phyloP scores from a whole-genome alignment of 2,329 filamentous ascomycete genomes.

The Neopestalotiopsis sp. region DNA sequence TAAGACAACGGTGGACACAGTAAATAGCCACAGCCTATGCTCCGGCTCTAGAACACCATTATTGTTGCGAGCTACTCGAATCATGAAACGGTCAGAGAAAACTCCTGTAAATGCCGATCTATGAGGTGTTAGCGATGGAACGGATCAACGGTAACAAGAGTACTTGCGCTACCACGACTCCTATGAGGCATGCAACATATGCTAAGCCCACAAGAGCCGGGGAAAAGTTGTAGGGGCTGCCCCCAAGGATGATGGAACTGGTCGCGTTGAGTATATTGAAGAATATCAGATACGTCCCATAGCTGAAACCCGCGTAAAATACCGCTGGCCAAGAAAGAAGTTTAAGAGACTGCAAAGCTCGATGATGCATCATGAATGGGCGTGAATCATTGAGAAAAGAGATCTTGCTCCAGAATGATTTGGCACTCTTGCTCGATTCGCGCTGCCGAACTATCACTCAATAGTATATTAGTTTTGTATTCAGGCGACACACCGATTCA shows the following conservation, averaged over 20 bases:
- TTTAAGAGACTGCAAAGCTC: constrained; percentile 41
- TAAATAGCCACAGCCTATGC: constrained; percentile 46
- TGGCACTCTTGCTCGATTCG: constrained; percentile 27
- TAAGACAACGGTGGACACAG: constrained; percentile 32
- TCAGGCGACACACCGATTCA: constrained; percentile 20
- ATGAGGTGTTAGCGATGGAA: not conserved
- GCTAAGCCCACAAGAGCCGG: constrained; percentile 44
- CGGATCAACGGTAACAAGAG: no score
- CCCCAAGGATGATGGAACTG: constrained; percentile 44
- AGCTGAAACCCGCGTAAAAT: constrained; percentile 47
- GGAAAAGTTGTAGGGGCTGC: constrained; percentile 42
- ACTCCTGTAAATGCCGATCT: constrained; percentile 37
- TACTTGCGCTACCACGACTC: constrained; percentile 35
- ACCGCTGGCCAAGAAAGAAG: constrained; percentile 47
- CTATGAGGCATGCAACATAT: constrained; percentile 43
- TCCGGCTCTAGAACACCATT: constrained; percentile 47
- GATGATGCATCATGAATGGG: constrained; percentile 43
- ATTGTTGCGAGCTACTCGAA: constrained; percentile 44
- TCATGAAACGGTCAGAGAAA: constrained; percentile 43
- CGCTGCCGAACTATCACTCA: not conserved
- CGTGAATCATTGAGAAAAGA: constrained; percentile 44
- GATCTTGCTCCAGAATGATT: constrained; percentile 48
- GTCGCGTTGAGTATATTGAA: constrained; percentile 51
- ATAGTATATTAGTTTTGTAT: not conserved
- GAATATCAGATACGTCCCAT: constrained; percentile 47